Base-by-base conservation (phyloP, 257 asterid genomes). In the Nicotiana knightiana region DNA sequence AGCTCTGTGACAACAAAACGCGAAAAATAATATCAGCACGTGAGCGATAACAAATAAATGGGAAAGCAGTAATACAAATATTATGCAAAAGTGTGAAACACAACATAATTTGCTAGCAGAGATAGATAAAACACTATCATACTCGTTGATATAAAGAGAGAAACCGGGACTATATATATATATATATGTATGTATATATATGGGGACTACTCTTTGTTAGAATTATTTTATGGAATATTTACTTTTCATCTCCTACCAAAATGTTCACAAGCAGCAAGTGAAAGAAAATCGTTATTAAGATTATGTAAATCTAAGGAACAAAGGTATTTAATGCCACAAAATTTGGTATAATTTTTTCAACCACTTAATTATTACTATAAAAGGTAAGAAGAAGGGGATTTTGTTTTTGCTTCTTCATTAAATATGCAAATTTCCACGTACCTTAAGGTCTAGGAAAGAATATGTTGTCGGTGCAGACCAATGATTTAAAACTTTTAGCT, bases 381-480 rank as follows among this genome's bases (percentile, higher is more conserved):
- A 70, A 39, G 21, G 39, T 71, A 71, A 71, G 15, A 8, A 71
- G 79, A 43, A 6, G 78, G 21, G 24, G 48, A 24, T 71, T 73
- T 73, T 73, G 24, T 24, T 73, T 73, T 48, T 15, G 4, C 39
- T 73, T 26, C 62, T 51, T 48, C 26, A 15, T 73, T 73, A 6
- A 26, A 24, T 26, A 6, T 48, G 39, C 39, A 73, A n/a, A 48
- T 73, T 73, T 73, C 63, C 79, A 73, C 79, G 8, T 51, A 21
- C 24, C 10, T 73, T 48, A 21, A 5, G 3, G 43, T 61, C 79
- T 55, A 26, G 11, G 61, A 26, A 73, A 73, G 58, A 26, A 48
- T 73, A 51, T 73, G 26, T 73, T 73, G 79, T 48, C 79, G 79
- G 79, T 26, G 79, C 79, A 48, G 16, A 48, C 16, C 79, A 13